A percentile compares a stretch with the other conserved stretches of the same genome.
phyloP scores from a whole-genome alignment of 257 asterid genomes.

The Nicotiana benthamiana region DNA sequence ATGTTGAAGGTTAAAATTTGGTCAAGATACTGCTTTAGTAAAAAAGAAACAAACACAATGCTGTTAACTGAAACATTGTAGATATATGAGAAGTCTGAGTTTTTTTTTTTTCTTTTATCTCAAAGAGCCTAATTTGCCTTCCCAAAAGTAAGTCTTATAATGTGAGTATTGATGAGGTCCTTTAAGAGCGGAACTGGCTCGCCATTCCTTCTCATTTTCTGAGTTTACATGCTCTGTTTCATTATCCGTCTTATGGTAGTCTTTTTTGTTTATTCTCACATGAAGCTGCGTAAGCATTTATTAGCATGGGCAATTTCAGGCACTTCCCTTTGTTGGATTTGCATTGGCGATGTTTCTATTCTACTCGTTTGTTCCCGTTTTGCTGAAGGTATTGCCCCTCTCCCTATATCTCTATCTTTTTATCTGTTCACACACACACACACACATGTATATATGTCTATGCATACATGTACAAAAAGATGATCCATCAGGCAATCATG shows the following conservation, averaged over 20 bases:
- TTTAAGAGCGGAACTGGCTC: not conserved
- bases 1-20: too few species aligned
- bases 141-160: not conserved
- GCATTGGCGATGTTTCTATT: conserved; percentile 80
- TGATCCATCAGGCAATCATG: not conserved
- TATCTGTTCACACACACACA: not conserved
- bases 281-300: not conserved
- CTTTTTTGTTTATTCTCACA: not conserved
- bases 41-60: not conserved
- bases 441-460: not conserved
- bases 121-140: not conserved
- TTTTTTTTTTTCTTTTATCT: not conserved
- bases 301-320: conserved; percentile 28
- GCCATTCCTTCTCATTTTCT: not conserved
- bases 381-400: conserved; percentile 51
- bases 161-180: not conserved
- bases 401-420: not conserved
- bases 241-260: not conserved
- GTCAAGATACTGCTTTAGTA: not conserved
- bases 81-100: not conserved
- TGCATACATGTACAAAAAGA: not conserved
- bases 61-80: not conserved
- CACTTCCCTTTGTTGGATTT: conserved; percentile 78
- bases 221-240: not conserved
- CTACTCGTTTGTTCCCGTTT: conserved; percentile 75